phyloP scores from a whole-genome alignment of 1,284 basidiomycete genomes.

The Malassezia sp. region DNA sequence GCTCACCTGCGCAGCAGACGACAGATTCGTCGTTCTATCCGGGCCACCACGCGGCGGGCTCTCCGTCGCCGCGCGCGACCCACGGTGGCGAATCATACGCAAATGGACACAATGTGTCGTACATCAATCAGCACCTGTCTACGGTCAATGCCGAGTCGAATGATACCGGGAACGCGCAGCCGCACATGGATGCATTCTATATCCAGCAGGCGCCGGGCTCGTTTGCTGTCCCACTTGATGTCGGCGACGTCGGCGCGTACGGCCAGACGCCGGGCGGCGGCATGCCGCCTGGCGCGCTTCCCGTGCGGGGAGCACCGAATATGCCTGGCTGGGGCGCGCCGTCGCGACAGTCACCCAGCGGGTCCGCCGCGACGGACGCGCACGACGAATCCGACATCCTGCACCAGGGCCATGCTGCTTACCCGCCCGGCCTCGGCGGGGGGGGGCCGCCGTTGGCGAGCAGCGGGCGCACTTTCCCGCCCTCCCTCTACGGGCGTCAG shows the following conservation, averaged over 20 bases:
- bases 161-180: slow-evolving; percentile 7
- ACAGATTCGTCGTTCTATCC: slow-evolving; percentile 9
- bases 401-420: slow-evolving; percentile 4
- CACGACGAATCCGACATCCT: slow-evolving; percentile 13
- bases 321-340: slow-evolving; percentile 7
- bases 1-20: slow-evolving; percentile 2
- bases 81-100: slow-evolving; percentile 2
- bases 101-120: slow-evolving; percentile 7
- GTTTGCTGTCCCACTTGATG: slow-evolving; percentile 14
- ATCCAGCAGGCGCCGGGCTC: slow-evolving; percentile 16
- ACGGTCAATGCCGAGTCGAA: slow-evolving; percentile 1
- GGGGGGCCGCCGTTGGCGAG: slow-evolving; percentile 3
- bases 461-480: slow-evolving; percentile 1
- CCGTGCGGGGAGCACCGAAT: slow-evolving; percentile 10
- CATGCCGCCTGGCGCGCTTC: slow-evolving; percentile 2
- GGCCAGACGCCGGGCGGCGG: slow-evolving; percentile 2
- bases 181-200: slow-evolving; percentile 15
- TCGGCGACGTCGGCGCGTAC: slow-evolving; percentile 12
- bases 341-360: slow-evolving; percentile 8
- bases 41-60: slow-evolving; percentile 2
- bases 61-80: slow-evolving; percentile 3
- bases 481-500: slow-evolving; percentile 6
- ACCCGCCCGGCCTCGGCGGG: background rate
- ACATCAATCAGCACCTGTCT: slow-evolving; percentile 10
- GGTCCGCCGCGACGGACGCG: background rate